Evolutionary conservation across 257 asterid genomes (phyloP).

Genomic region (Lycium ferocissimum): DNA sequence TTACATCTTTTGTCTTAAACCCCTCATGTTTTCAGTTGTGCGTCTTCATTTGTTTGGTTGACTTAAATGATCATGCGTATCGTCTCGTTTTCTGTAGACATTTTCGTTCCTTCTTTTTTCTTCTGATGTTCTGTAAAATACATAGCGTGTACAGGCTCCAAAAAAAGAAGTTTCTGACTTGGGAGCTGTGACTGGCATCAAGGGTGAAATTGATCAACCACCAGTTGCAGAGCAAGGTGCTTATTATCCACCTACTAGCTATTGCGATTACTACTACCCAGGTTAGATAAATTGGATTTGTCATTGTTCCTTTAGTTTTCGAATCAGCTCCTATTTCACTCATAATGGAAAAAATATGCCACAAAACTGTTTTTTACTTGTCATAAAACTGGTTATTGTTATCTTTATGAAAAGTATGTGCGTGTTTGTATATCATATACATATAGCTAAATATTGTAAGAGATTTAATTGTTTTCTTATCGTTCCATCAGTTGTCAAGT

Average conservation of each 20-base stretch:
- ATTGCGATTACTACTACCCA: constrained; percentile 66
- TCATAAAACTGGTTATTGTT: neutral
- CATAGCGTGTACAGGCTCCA: constrained; percentile 43
- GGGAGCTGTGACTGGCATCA: constrained; percentile 45
- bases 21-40: neutral
- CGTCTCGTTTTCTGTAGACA: neutral
- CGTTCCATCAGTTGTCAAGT: neutral
- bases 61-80: neutral
- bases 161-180: constrained; percentile 46
- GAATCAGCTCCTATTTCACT: neutral
- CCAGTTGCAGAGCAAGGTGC: constrained; percentile 56
- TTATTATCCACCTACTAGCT: constrained; percentile 60
- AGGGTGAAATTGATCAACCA: constrained; percentile 48
- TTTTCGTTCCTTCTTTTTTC: neutral
- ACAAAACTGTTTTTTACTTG: neutral
- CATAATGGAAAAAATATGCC: neutral
- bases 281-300: constrained; percentile 49
- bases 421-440: neutral
- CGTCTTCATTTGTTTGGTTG: neutral
- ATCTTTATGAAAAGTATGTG: neutral
- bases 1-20: neutral
- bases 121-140: neutral
- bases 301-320: constrained; percentile 15
- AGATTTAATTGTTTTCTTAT: neutral
- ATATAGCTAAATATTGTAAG: neutral